Evolutionary conservation across 208 protist genomes (phyloP), one percentile per base, ranked within the genome.

Genomic region (Strigomonas galati): DNA sequence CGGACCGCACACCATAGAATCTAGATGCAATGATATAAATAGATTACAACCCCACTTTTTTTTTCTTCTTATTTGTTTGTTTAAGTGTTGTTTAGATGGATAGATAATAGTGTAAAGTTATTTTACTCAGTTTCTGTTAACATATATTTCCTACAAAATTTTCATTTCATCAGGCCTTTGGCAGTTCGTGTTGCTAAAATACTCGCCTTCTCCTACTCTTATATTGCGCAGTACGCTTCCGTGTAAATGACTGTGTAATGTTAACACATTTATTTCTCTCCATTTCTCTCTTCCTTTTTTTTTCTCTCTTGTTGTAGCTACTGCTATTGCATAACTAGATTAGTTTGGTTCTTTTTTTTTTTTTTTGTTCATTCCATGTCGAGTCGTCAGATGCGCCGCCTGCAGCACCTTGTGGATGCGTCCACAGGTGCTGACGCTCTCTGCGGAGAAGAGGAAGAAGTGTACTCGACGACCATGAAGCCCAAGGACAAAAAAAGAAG

Each of bases 331-430:
- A 40, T 10, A 40, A 59, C 15, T 12, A 48, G 6, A 30, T 30
- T 61, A 17, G 12, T 61, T 61, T 43, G 12, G 10, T 61, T 19
- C 24, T 59, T 56, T 58, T 67, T 56, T 59, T 68, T 66, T 70
- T 70, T 70, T 64, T 62, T 59, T 79, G 32, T 71, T 75, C 58
- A 49, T 49, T 43, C 27, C 48, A 95, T 95, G 90, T 95, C 90
- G 31, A 78, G 74, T 26, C 79, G 87, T 15, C 90, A 95, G 52
- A 76, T 95, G 57, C 80, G 85, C 14, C 76, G 87, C 0, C 64
- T 95, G 65, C 80, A 93, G 68, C 76, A 87, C 23, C 62, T 95
- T 32, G 84, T 93, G 67, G 78, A 78, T 51, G 60, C 85, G 55
- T 84, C 82, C 28, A 89, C 84, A 27, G 86, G 71, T 12, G 79